Evolutionary conservation across 805 yeast genomes (phyloP).

Genomic region (Metschnikowia bowlesiae): DNA sequence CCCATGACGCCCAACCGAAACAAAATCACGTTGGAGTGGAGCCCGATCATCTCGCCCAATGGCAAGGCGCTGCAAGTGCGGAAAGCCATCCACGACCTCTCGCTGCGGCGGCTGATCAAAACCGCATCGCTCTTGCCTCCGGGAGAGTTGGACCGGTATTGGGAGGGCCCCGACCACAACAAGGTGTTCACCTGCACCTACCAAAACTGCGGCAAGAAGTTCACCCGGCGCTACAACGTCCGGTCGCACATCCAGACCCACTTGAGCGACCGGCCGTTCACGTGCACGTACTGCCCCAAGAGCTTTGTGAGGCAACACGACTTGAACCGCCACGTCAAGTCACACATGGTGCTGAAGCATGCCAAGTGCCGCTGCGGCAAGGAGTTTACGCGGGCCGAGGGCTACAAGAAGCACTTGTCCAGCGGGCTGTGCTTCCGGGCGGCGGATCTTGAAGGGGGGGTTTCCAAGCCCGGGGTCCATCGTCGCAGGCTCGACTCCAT

Average conservation of each 20-base stretch:
- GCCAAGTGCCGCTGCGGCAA: conserved; percentile 88
- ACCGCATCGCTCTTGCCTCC: conserved; percentile 75
- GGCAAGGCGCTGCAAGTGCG: conserved; percentile 19
- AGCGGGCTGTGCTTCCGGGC: conserved; percentile 17
- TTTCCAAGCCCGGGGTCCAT: conserved; percentile 12
- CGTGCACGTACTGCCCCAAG: conserved; percentile 72
- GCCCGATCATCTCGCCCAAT: conserved; percentile 41
- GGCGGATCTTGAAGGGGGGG: conserved; percentile 6
- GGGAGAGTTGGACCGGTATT: conserved; percentile 80
- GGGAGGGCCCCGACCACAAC: conserved; percentile 73
- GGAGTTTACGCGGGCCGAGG: conserved; percentile 85
- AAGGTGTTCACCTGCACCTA: conserved; percentile 71
- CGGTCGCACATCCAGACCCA: conserved; percentile 97
- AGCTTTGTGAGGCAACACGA: conserved; percentile 96
- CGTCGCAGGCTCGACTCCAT: conserved; percentile 9
- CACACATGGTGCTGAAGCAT: conserved; percentile 70
- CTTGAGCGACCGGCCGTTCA: conserved; percentile 87
- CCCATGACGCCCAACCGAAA: conserved; percentile 35
- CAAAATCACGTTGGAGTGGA: conserved; percentile 38
- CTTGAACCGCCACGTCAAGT: conserved; percentile 80
- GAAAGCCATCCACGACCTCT: conserved; percentile 35
- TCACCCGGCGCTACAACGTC: conserved; percentile 85
- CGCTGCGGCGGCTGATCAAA: conserved; percentile 46
- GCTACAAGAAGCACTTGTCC: conserved; percentile 72
- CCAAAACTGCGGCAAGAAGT: conserved; percentile 74